Conservation (phyloP, 2,329 filamentous ascomycete species). For the Fusarium kyushuense region DNA sequence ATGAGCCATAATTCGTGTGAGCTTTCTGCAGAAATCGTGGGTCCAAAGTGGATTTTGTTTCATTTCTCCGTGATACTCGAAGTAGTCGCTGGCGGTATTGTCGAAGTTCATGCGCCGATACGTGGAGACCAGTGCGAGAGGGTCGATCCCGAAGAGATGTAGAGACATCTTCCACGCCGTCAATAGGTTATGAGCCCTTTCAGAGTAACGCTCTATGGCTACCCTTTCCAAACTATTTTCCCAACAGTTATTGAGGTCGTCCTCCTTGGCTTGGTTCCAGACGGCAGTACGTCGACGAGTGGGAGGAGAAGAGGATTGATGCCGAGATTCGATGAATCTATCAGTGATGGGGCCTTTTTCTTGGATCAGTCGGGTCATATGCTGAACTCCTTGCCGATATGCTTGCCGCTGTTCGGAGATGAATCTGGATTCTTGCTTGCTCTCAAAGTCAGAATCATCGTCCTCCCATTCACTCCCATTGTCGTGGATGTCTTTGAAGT, state of each 20-base stretch:
- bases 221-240: not conserved
- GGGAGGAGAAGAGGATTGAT: not conserved
- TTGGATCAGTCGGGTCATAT: not conserved
- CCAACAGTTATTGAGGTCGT: not conserved
- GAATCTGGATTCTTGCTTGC: not conserved
- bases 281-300: not conserved
- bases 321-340: too few species aligned
- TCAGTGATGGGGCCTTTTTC: not conserved
- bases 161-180: not conserved
- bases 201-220: not conserved
- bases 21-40: not conserved
- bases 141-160: not conserved
- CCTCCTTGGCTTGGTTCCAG: not conserved
- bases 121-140: not conserved
- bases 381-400: not conserved
- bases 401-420: not conserved
- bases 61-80: not conserved
- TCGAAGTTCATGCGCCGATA: slow-evolving; percentile 1
- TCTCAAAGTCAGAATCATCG: not conserved
- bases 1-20: slow-evolving; percentile 1
- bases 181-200: not conserved
- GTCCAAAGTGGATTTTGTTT: not conserved
- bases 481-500: not conserved
- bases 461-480: not conserved
- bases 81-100: not conserved